These are phyloP conservation scores for Artemisia argyi DNA, from an alignment of 129 eudicot species.

Conservation along the genomic window DNA sequence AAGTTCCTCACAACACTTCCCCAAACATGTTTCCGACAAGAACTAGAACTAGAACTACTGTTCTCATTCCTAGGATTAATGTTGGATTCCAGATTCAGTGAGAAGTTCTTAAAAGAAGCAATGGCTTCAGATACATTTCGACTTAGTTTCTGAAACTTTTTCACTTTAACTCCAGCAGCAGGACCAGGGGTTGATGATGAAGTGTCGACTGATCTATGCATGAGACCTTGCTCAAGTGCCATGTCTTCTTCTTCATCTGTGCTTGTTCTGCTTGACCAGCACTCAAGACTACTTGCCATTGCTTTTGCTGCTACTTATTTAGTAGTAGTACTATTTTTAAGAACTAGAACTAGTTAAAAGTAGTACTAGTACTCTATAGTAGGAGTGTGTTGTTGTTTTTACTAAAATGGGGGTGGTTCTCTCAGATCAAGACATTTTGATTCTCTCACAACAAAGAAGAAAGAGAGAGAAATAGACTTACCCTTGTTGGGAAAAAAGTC, in stretches of 20 bases:
- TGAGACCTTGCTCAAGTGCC: constrained; percentile 82
- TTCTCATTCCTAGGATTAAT: constrained; percentile 45
- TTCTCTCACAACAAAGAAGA: constrained; percentile 9
- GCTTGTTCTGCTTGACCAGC: constrained; percentile 96
- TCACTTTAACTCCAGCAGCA: constrained; percentile 20
- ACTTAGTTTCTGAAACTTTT: constrained; percentile 70
- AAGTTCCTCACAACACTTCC: constrained; percentile 84
- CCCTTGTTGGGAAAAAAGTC: too few relatives aligned
- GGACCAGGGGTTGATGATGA: constrained; percentile 40
- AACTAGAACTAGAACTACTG: constrained; percentile 21
- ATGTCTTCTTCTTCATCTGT: constrained; percentile 72
- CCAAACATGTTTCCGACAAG: constrained; percentile 67
- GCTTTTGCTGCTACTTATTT: not conserved
- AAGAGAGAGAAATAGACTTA: not conserved
- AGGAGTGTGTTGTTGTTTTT: not conserved
- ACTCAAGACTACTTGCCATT: constrained; percentile 95
- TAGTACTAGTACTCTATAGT: too few relatives aligned
- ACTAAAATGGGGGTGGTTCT: not conserved
- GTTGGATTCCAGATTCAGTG: constrained; percentile 69
- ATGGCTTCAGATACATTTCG: constrained; percentile 95
- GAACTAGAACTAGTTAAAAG: too few relatives aligned
- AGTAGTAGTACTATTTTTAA: too few relatives aligned
- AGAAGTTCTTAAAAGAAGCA: constrained; percentile 76
- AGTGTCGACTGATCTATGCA: constrained; percentile 55
- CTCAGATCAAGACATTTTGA: constrained; percentile 3